phyloP scores from a whole-genome alignment of 345 rosid species.

The Corchorus olitorius region DNA sequence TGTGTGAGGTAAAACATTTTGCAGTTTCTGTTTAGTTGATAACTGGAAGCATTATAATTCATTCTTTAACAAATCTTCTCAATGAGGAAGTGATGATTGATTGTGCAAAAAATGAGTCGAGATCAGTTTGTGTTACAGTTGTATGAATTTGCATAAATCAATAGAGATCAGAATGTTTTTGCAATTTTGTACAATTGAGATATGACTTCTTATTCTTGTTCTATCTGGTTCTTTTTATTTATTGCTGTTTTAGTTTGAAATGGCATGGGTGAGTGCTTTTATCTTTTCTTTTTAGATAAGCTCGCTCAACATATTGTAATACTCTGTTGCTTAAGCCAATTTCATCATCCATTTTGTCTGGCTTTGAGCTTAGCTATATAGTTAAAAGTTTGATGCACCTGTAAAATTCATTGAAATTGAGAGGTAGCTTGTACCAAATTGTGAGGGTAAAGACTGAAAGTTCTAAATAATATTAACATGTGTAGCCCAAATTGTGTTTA shows the following conservation, averaged over 20 bases:
- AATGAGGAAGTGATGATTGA: not conserved
- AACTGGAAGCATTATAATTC: not conserved
- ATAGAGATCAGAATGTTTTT: not conserved
- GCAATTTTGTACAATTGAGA: not conserved
- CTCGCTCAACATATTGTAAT: not conserved
- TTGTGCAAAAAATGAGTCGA: not conserved
- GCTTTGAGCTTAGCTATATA: not conserved
- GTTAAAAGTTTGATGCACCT: not conserved
- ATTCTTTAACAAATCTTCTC: not conserved
- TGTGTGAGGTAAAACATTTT: slow-evolving; percentile 41
- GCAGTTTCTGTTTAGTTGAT: not conserved
- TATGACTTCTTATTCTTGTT: not conserved
- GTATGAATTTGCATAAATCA: not conserved
- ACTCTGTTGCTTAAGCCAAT: not conserved
- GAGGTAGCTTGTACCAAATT: not conserved
- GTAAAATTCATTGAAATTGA: not conserved
- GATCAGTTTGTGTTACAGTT: not conserved
- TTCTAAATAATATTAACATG: not conserved
- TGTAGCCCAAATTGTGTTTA: too few relatives aligned
- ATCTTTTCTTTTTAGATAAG: too few relatives aligned
- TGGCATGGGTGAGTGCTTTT: too few relatives aligned
- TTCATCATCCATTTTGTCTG: not conserved
- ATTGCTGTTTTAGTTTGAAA: not conserved
- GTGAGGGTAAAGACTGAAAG: not conserved
- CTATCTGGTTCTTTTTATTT: not conserved